Conservation (phyloP, 805 yeast genomes). For the Nakazawaea ambrosiae region DNA sequence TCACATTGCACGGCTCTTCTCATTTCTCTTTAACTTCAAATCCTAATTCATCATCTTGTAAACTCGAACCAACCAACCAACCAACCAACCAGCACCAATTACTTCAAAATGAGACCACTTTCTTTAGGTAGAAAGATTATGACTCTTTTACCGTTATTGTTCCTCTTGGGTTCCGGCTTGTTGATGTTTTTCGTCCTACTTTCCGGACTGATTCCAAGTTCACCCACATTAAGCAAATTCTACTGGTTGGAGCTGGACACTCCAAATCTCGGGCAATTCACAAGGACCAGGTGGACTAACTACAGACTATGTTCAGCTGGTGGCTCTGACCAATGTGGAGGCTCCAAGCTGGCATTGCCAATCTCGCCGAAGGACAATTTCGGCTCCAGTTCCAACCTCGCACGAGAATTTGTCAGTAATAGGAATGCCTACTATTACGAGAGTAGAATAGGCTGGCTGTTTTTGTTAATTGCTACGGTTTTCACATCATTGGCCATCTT, state of each 20-base stretch:
- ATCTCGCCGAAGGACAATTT: constrained; percentile 79
- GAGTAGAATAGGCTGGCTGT: constrained; percentile 60
- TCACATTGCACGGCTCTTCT: too few species aligned
- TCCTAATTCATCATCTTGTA: not conserved
- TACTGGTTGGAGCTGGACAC: constrained; percentile 83
- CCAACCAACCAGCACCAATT: too few species aligned
- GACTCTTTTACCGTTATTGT: constrained; percentile 6
- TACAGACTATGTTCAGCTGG: constrained; percentile 54
- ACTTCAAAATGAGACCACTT: constrained; percentile 6
- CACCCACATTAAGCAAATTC: constrained; percentile 51
- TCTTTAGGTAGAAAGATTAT: constrained; percentile 5
- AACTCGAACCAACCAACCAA: too few species aligned
- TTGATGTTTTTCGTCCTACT: constrained; percentile 53
- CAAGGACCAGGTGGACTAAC: constrained; percentile 69
- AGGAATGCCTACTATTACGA: constrained; percentile 57
- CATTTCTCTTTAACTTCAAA: too few species aligned
- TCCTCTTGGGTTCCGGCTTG: constrained; percentile 8
- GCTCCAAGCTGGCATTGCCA: constrained; percentile 68
- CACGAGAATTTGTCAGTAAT: constrained; percentile 42
- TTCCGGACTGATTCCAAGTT: constrained; percentile 49
- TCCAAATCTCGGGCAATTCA: constrained; percentile 38
- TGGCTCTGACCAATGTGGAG: constrained; percentile 41
- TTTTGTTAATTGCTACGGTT: constrained; percentile 50
- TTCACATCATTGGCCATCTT: constrained; percentile 5
- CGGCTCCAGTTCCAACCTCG: constrained; percentile 41